Percentiles rank a stretch among this genome's conserved stretches.
Evolutionary conservation across 106 monocot genomes (phyloP).

Genomic region (Platanthera guangdongensis): DNA sequence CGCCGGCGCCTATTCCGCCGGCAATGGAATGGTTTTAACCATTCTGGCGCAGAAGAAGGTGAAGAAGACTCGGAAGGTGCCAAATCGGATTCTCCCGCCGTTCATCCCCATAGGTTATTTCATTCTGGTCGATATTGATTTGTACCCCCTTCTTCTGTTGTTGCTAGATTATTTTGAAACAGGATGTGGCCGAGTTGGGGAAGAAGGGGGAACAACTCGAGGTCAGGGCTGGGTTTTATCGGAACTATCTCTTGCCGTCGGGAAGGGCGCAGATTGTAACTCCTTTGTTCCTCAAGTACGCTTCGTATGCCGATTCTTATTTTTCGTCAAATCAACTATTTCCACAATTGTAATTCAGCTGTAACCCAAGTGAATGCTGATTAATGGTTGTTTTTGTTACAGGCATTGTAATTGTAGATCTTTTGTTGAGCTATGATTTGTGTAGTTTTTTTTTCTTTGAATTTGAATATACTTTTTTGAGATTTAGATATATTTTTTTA

Average conservation of each 20-base stretch:
- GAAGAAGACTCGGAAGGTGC: slow-evolving; percentile 63
- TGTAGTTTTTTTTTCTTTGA: too few species aligned
- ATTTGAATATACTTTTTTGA: too few species aligned
- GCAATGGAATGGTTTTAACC: neutral
- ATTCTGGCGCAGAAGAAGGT: slow-evolving; percentile 76
- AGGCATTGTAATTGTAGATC: too few species aligned
- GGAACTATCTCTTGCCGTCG: slow-evolving; percentile 73
- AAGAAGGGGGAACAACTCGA: slow-evolving; percentile 72
- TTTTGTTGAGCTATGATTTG: too few species aligned
- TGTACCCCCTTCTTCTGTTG: neutral
- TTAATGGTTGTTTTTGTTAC: too few species aligned
- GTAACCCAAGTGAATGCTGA: too few species aligned
- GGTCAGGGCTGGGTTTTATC: slow-evolving; percentile 81
- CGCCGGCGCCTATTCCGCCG: neutral
- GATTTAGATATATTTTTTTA: too few species aligned
- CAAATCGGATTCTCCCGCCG: too few species aligned
- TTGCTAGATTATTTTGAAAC: slow-evolving; percentile 72
- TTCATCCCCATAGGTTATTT: neutral
- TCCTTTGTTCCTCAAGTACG: slow-evolving; percentile 67
- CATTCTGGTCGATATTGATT: neutral
- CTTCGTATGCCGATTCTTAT: neutral
- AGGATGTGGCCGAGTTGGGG: slow-evolving; percentile 74
- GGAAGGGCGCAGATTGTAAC: slow-evolving; percentile 85
- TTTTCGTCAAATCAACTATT: neutral
- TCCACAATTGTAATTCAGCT: neutral